These are phyloP conservation scores for Coemansia aciculifera DNA, from an alignment of 192 early-diverging fungal genomes.

Conservation along the genomic window DNA sequence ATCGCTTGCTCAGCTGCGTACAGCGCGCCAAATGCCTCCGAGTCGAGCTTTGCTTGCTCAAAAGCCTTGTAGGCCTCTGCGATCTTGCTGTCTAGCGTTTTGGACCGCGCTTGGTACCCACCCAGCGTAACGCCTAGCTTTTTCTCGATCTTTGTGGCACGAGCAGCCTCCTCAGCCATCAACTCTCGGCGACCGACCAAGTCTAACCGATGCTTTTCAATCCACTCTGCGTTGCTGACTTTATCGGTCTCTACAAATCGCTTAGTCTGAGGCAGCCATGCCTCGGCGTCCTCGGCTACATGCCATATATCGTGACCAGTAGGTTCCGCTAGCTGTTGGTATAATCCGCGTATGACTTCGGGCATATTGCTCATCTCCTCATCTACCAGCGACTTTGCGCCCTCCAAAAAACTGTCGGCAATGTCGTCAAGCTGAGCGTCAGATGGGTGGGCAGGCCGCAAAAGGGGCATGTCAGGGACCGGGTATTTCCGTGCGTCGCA, in stretches of 20 bases:
- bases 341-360: constrained; percentile 12
- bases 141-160: constrained; percentile 85
- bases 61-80: constrained; percentile 59
- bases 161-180: constrained; percentile 73
- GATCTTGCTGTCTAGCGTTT: constrained; percentile 64
- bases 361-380: constrained; percentile 45
- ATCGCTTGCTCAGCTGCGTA: constrained; percentile 60
- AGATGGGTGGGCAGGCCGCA: constrained; percentile 26
- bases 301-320: constrained; percentile 37
- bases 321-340: constrained; percentile 11
- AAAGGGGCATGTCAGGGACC: constrained; percentile 60
- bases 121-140: constrained; percentile 76
- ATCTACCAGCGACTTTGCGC: constrained; percentile 60
- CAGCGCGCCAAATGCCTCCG: constrained; percentile 61
- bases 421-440: constrained; percentile 48
- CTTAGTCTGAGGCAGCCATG: constrained; percentile 31
- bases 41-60: constrained; percentile 61
- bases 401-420: constrained; percentile 60
- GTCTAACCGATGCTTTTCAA: constrained; percentile 35
- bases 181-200: constrained; percentile 54
- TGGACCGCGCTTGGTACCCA: constrained; percentile 77
- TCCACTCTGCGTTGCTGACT: constrained; percentile 15
- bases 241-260: background rate
- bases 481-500: constrained; percentile 76
- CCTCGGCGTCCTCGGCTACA: constrained; percentile 15